Evolutionary conservation across 768 basidiomycete genomes (phyloP), one percentile per base, ranked within the genome.

Genomic region (Auriscalpium microsporum): DNA sequence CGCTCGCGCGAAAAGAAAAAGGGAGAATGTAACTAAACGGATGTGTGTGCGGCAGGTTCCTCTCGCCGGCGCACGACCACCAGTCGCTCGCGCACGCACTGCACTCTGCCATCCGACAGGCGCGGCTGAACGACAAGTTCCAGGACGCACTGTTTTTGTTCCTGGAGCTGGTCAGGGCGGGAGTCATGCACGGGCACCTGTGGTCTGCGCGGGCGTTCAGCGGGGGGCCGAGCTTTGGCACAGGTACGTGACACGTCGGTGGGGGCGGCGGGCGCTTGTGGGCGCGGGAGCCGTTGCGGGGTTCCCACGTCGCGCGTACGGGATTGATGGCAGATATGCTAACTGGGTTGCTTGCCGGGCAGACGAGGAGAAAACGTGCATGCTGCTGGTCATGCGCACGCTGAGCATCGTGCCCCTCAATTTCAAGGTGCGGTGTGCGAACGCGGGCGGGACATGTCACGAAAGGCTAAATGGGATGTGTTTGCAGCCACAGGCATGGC

Each of bases 121-220:
- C 90, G 7, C 82, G 89, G 40, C 71, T 97, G 63, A 96, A 94
- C 68, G 96, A 99, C 77, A 96, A 96, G 73, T 97, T 98, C 78
- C 96, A 99, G 69, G 96, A 98, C 69, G 82, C 96, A 2, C 74
- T 98, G 1, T 98, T 93, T 69, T 72, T 98, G 66, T 93, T 96
- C 71, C 77, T 98, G 68, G 96, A 99, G 72, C 81, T 99, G 21
- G 86, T 95, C 60, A 80, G 94, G 63, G 93, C 94, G n/a, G 93
- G 94, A 2, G 94, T 96, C 21, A 87, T 97, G 81, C 94, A 97
- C 65, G 93, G 93, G 0, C 87, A 94, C 65, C 72, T 90, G 53
- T 97, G 90, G 90, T 88, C 87, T 52, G 83, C 82, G 40, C 79
- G 87, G 46, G 87, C 88, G 0, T 93, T 93, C 66, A 94, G 91